phyloP scores from a whole-genome alignment of 1,284 basidiomycete genomes.

The Phellinidium pouzarii region DNA sequence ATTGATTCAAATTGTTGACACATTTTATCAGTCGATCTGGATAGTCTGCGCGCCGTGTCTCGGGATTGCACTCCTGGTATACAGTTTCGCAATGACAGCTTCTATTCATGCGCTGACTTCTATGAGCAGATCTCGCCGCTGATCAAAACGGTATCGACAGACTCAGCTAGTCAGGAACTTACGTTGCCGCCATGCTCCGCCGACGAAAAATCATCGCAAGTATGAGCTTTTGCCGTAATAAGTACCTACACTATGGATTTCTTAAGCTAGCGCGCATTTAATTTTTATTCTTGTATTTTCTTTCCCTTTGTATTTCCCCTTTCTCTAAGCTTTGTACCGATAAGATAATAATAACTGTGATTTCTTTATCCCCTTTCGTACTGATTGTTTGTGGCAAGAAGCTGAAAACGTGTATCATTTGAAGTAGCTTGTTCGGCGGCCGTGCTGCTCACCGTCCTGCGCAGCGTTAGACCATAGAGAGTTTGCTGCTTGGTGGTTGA shows the following conservation, averaged over 20 bases:
- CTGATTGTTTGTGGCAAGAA: too few species aligned
- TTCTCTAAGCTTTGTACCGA: neutral
- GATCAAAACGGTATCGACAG: constrained; percentile 13
- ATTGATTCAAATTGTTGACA: constrained; percentile 17
- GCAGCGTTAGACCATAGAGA: neutral
- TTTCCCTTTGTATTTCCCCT: neutral
- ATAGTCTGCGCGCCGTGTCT: constrained; percentile 53
- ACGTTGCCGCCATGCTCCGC: neutral
- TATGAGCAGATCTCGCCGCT: constrained; percentile 15
- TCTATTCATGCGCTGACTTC: constrained; percentile 11
- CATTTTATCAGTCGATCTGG: constrained; percentile 47
- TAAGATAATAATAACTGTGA: too few species aligned
- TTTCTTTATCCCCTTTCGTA: too few species aligned
- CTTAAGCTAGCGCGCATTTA: neutral
- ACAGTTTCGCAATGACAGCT: constrained; percentile 18
- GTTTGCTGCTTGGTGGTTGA: neutral
- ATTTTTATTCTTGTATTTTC: neutral
- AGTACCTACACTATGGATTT: neutral
- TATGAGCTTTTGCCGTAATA: too few species aligned
- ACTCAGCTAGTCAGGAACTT: constrained; percentile 2
- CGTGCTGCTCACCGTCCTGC: too few species aligned
- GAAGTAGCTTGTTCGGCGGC: too few species aligned
- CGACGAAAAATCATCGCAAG: constrained; percentile 9
- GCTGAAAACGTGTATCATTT: too few species aligned
- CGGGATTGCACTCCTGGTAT: constrained; percentile 45